Conservation (phyloP, 805 yeast species). For the Pichia deserticola region DNA sequence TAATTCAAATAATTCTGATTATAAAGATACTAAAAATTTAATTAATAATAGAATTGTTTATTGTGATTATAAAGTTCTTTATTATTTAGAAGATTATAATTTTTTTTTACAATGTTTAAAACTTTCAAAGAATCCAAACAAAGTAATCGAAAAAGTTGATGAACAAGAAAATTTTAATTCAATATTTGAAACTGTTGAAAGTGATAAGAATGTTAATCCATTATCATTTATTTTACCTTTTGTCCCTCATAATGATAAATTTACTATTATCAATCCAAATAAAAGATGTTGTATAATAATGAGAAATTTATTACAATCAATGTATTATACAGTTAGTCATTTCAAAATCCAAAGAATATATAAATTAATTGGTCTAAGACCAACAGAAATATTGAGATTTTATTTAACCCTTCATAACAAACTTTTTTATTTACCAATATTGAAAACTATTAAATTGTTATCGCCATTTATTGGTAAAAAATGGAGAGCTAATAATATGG, state of each 20-base stretch:
- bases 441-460: slow-evolving; percentile 67
- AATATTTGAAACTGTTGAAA: slow-evolving; percentile 14
- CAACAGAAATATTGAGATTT: slow-evolving; percentile 54
- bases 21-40: slow-evolving; percentile 20
- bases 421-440: slow-evolving; percentile 57
- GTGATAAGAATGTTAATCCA: slow-evolving; percentile 10
- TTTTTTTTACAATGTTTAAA: slow-evolving; percentile 3
- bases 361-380: slow-evolving; percentile 52
- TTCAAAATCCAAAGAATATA: slow-evolving; percentile 70
- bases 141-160: slow-evolving; percentile 5
- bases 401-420: slow-evolving; percentile 53
- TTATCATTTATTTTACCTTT: slow-evolving; percentile 23
- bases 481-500: slow-evolving; percentile 94
- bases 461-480: slow-evolving; percentile 89
- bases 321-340: slow-evolving; percentile 48
- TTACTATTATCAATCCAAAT: slow-evolving; percentile 20
- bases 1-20: slow-evolving; percentile 21
- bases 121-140: slow-evolving; percentile 5
- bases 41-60: slow-evolving; percentile 25
- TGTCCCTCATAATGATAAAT: slow-evolving; percentile 19
- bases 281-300: slow-evolving; percentile 40
- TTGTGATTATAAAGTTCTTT: slow-evolving; percentile 26
- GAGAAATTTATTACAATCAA: slow-evolving; percentile 44
- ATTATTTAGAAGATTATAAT: slow-evolving; percentile 19
- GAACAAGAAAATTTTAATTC: slow-evolving; percentile 12